phyloP scores from a whole-genome alignment of 305 asterid genomes.

The Galium porrigens region DNA sequence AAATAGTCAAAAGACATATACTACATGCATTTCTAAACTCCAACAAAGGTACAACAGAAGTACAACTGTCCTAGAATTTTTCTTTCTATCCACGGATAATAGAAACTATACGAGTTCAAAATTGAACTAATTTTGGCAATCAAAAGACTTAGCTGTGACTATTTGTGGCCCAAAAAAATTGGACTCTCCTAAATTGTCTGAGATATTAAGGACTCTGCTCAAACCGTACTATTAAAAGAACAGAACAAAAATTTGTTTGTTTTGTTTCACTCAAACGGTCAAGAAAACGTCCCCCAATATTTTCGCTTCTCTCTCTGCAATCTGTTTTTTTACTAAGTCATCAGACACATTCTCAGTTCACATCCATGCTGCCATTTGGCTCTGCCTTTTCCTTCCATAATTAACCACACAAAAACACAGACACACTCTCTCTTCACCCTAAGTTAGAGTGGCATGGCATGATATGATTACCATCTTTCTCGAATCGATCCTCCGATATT shows the following conservation, averaged over 20 bases:
- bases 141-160: conserved; percentile 15
- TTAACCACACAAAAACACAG: neutral
- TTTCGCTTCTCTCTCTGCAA: conserved; percentile 22
- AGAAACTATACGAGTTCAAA: neutral
- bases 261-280: conserved; percentile 18
- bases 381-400: conserved; percentile 3
- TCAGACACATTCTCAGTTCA: conserved; percentile 22
- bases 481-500: neutral
- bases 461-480: neutral
- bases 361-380: conserved; percentile 16
- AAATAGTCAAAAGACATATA: neutral
- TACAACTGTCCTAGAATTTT: neutral
- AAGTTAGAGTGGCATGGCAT: neutral
- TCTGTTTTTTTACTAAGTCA: conserved; percentile 45
- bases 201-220: conserved; percentile 20
- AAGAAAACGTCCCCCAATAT: conserved; percentile 24
- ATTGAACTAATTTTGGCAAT: neutral
- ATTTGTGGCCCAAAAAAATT: conserved; percentile 20
- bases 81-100: too few relatives aligned
- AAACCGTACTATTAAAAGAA: conserved; percentile 4
- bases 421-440: neutral
- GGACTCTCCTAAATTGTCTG: conserved; percentile 15
- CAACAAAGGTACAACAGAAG: neutral
- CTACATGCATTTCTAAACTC: neutral
- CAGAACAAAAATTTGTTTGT: conserved; percentile 10